Base-by-base conservation (phyloP, 345 rosid genomes). In the Eucalyptus sp. region DNA sequence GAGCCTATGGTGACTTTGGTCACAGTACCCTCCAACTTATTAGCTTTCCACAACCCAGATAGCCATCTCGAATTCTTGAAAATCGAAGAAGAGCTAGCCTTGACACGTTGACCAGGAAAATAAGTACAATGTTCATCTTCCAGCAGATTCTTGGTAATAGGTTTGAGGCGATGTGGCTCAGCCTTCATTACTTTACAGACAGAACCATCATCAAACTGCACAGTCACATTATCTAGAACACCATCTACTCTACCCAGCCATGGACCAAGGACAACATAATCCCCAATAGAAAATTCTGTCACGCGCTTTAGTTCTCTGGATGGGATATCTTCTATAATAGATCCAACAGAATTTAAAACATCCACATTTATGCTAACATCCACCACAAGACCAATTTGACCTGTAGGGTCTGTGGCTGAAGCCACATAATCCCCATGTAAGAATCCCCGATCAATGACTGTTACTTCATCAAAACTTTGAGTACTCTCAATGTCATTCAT, bases 201-300 rank as follows among this genome's bases (percentile, higher is more conserved):
- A 86, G 99, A 95, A 90, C 99, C 97, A 94, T 98, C 99, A 93
- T 97, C 99, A 91, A 96, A 93, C 91, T 95, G 91, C 89, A 98
- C 99, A 52, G 97, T 98, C 89, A 98, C 99, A 92, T 97, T 96
- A 92, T 98, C 99, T 91, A 94, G 90, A 88, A 97, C 95, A 92
- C 97, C 99, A 94, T 96, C 97, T 90, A 98, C 91, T 93, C 98
- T 94, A 89, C 99, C 99, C 86, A 98, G 90, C 99, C 99, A 98
- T 18, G 99, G 97, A 58, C 98, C 98, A 90, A 93, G 93, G 90
- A 97, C 96, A 89, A 97, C 98, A 93, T 94, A 94, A 92, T 98
- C 99, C 84, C 99, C 99, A 88, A 94, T 93, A 86, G 94, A 89
- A 86, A 98, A 96, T 90, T 95, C 99, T 92, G 97, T 96, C 84